Evolutionary conservation across 805 yeast species (phyloP).

Genomic region (Schwanniomyces vanrijiae): DNA sequence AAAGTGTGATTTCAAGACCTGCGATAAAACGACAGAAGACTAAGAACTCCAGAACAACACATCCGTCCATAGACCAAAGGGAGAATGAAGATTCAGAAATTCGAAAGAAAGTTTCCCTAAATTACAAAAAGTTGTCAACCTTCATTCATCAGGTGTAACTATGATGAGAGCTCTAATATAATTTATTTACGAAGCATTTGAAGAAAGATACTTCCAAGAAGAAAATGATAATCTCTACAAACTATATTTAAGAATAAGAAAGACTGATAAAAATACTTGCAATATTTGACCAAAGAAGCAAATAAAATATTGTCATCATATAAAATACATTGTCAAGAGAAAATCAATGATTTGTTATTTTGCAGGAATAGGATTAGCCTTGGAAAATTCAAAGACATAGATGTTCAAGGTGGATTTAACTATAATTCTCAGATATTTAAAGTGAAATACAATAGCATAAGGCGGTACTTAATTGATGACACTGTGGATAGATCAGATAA

Average conservation of each 20-base stretch:
- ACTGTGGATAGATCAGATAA: neutral
- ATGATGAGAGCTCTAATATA: neutral
- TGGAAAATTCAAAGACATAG: neutral
- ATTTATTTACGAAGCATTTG: neutral
- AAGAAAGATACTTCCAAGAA: neutral
- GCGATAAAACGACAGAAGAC: too few species aligned
- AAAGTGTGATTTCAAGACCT: too few species aligned
- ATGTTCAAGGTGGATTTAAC: slow-evolving; percentile 1
- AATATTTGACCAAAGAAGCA: neutral
- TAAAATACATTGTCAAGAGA: neutral
- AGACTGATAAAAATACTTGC: slow-evolving; percentile 1
- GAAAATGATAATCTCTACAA: neutral
- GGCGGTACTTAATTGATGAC: neutral
- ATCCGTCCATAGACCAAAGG: too few species aligned
- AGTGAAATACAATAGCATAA: neutral
- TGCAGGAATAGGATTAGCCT: neutral
- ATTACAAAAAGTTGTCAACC: neutral
- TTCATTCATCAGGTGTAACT: neutral
- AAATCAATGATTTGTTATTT: neutral
- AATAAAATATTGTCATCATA: too few species aligned
- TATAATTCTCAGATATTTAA: slow-evolving; percentile 1
- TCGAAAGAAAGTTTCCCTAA: neutral
- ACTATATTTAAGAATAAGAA: neutral
- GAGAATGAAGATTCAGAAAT: neutral
- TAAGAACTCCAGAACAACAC: too few species aligned